These are phyloP conservation scores for Balansia obtecta DNA, from an alignment of 2,329 filamentous ascomycete genomes.

Conservation along the genomic window DNA sequence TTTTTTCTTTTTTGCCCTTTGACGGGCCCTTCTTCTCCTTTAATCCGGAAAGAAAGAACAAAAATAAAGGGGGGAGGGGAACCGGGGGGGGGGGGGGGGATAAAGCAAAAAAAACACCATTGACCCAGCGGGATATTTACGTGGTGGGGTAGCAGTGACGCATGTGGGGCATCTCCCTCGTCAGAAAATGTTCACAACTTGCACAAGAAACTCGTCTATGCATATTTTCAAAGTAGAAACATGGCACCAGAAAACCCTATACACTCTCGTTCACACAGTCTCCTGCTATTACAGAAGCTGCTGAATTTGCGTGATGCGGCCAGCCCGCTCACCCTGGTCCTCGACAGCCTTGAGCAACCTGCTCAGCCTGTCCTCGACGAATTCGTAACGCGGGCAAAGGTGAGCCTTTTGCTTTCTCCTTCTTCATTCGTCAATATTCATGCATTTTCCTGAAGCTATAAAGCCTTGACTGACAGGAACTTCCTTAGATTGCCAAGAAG, in stretches of 20 bases:
- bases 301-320: constrained; percentile 66
- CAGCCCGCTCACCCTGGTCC: constrained; percentile 74
- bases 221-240: not conserved
- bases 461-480: not conserved
- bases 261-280: constrained; percentile 71
- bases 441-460: not conserved
- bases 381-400: constrained; percentile 64
- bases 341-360: constrained; percentile 77
- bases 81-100: no score
- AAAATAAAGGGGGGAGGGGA: no score
- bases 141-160: not conserved
- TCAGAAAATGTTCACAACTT: not conserved
- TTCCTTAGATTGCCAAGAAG: constrained; percentile 41
- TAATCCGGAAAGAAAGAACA: no score
- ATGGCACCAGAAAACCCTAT: constrained; percentile 47
- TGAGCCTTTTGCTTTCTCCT: constrained; percentile 20
- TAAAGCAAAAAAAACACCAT: no score
- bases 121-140: no score
- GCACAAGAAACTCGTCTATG: not conserved
- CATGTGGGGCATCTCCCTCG: constrained; percentile 1
- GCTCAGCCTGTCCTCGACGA: constrained; percentile 58
- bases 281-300: constrained; percentile 72
- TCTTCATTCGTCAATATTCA: no score
- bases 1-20: no score
- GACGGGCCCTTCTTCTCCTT: no score